A percentile compares a stretch with the other conserved stretches of the same genome.
Evolutionary conservation across 2,329 filamentous ascomycete species (phyloP).

Genomic region (Fusarium concolor): DNA sequence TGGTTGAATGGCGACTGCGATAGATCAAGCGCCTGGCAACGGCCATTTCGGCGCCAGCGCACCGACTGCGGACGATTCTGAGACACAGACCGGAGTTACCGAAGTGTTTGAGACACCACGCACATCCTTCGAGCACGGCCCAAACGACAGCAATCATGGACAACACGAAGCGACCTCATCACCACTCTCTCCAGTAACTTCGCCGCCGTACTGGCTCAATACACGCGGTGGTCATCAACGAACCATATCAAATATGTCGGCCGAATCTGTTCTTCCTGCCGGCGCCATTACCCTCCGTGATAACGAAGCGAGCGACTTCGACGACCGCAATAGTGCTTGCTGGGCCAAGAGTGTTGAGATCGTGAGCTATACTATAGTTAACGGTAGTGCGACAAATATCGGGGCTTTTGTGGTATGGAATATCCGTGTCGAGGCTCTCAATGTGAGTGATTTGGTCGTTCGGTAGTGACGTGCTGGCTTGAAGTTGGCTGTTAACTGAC

Average conservation of each 20-base stretch:
- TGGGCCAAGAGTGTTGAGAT: constrained; percentile 74
- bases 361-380: constrained; percentile 67
- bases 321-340: constrained; percentile 67
- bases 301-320: constrained; percentile 66
- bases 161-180: constrained; percentile 40
- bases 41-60: constrained; percentile 37
- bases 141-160: constrained; percentile 22
- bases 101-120: constrained; percentile 46
- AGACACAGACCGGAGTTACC: constrained; percentile 32
- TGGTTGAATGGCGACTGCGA: constrained; percentile 52
- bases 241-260: constrained; percentile 58
- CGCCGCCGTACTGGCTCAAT: constrained; percentile 61
- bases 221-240: constrained; percentile 51
- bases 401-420: constrained; percentile 98
- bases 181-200: constrained; percentile 48
- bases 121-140: constrained; percentile 42
- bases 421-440: constrained; percentile 86
- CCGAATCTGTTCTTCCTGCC: constrained; percentile 60
- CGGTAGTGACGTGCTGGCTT: constrained; percentile 10
- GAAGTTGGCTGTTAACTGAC: constrained; percentile 1
- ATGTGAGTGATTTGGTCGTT: constrained; percentile 60
- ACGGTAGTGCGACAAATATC: constrained; percentile 66
- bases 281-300: constrained; percentile 72
- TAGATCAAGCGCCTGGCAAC: constrained; percentile 44
- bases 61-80: constrained; percentile 30